These are phyloP conservation scores for Yamadazyma mexicana DNA, from an alignment of 1,139 yeast species.

Conservation along the genomic window DNA sequence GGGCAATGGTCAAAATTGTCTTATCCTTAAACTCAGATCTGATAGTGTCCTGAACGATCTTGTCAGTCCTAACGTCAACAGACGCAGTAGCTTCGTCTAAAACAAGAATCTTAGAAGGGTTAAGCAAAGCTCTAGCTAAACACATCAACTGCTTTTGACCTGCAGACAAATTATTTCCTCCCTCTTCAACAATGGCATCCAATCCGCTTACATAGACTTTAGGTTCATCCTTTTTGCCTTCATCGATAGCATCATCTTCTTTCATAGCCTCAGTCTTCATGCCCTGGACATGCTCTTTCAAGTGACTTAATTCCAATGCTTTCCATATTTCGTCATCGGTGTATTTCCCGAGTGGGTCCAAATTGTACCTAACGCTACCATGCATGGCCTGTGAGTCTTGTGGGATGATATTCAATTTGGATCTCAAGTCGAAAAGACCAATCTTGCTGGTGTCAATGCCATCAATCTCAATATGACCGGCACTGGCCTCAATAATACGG, in stretches of 20 bases:
- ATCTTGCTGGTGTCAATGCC: constrained; percentile 28
- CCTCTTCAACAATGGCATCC: constrained; percentile 22
- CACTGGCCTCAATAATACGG: constrained; percentile 36
- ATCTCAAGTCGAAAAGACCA: constrained; percentile 36
- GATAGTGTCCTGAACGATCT: constrained; percentile 36
- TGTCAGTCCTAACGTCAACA: constrained; percentile 39
- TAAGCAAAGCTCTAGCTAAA: constrained; percentile 37
- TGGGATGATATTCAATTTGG: constrained; percentile 37
- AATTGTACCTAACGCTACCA: constrained; percentile 35
- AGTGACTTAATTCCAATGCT: constrained; percentile 35
- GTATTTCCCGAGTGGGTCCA: constrained; percentile 34
- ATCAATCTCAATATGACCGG: constrained; percentile 35
- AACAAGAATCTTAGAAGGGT: constrained; percentile 31
- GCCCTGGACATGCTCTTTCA: constrained; percentile 29
- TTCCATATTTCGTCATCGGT: constrained; percentile 34
- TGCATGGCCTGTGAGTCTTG: constrained; percentile 40
- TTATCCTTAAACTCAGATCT: constrained; percentile 31
- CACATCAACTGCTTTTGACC: constrained; percentile 41
- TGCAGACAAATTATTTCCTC: constrained; percentile 37
- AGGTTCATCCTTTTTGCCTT: constrained; percentile 5
- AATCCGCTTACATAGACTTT: constrained; percentile 11
- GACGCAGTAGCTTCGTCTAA: constrained; percentile 42
- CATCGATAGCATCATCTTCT: constrained; percentile 22
- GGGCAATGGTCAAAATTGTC: constrained; percentile 39
- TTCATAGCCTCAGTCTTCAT: constrained; percentile 30